Percentiles rank a stretch among this genome's conserved stretches.
Evolutionary conservation across 179 eudicot species (phyloP).

Genomic region (Silene noctiflora): DNA sequence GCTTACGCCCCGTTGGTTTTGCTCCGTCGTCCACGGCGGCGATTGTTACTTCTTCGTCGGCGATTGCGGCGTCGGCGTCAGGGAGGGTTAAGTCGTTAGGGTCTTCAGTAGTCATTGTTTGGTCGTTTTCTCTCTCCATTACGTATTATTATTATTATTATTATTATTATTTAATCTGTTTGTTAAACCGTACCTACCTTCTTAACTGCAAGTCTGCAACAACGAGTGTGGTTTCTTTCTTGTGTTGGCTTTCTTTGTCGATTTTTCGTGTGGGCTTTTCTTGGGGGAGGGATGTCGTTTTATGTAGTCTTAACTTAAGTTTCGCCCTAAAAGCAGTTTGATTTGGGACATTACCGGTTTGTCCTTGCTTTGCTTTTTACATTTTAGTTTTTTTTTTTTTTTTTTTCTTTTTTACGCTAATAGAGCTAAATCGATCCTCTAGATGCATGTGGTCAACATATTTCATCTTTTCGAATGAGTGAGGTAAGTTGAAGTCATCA

Average conservation of each 20-base stretch:
- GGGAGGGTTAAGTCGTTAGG: conserved; percentile 28
- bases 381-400: too few species aligned
- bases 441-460: too few species aligned
- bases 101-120: conserved; percentile 32
- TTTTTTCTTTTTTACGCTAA: too few species aligned
- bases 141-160: neutral
- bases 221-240: neutral
- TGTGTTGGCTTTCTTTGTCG: neutral
- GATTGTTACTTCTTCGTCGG: neutral
- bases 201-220: conserved; percentile 32
- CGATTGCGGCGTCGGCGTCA: conserved; percentile 20
- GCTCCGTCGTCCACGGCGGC: conserved; percentile 12
- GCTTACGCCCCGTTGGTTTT: neutral
- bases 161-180: conserved; percentile 1
- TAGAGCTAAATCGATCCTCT: too few species aligned
- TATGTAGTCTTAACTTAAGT: too few species aligned
- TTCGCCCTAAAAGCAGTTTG: neutral
- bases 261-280: neutral
- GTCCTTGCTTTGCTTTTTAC: too few species aligned
- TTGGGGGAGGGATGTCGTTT: too few species aligned
- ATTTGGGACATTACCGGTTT: neutral
- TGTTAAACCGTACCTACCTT: conserved; percentile 36
- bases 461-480: too few species aligned
- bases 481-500: too few species aligned
- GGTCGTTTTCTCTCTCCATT: conserved; percentile 22